phyloP scores from a whole-genome alignment of 2,329 filamentous ascomycete genomes.

The Sclerotinia minor region DNA sequence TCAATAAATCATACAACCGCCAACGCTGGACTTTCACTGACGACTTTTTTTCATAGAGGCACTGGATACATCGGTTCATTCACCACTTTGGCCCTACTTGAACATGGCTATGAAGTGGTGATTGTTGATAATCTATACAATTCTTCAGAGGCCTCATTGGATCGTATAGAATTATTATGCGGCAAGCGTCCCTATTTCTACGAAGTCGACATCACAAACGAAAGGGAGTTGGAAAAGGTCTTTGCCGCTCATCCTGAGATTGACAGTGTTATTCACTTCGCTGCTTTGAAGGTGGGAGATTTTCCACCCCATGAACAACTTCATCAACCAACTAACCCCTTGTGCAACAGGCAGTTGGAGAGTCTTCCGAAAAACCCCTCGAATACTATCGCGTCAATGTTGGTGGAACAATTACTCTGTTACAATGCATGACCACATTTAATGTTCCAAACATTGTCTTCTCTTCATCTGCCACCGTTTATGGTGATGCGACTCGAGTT shows the following conservation, averaged over 20 bases:
- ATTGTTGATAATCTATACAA: conserved; percentile 98
- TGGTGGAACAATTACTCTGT: conserved; percentile 82
- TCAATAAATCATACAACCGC: conserved; percentile 6
- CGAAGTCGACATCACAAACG: conserved; percentile 84
- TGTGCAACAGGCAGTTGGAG: conserved; percentile 75
- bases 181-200: conserved; percentile 86
- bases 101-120: conserved; percentile 94
- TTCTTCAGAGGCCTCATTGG: conserved; percentile 85
- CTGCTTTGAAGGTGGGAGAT: conserved; percentile 78
- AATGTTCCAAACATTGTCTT: conserved; percentile 97
- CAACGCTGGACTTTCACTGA: conserved; percentile 26
- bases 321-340: conserved; percentile 24
- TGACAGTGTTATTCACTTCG: conserved; percentile 98
- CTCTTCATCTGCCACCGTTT: conserved; percentile 96
- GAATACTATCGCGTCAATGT: conserved; percentile 99
- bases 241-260: conserved; percentile 89
- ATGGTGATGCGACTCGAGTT: conserved; percentile 94
- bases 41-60: conserved; percentile 55
- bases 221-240: conserved; percentile 78
- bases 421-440: conserved; percentile 84
- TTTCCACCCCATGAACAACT: neutral
- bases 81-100: conserved; percentile 85
- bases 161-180: conserved; percentile 91
- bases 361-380: conserved; percentile 89
- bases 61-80: conserved; percentile 99